phyloP scores from a whole-genome alignment of 148 eudicot species.

The Amaranthus hypochondriacus region DNA sequence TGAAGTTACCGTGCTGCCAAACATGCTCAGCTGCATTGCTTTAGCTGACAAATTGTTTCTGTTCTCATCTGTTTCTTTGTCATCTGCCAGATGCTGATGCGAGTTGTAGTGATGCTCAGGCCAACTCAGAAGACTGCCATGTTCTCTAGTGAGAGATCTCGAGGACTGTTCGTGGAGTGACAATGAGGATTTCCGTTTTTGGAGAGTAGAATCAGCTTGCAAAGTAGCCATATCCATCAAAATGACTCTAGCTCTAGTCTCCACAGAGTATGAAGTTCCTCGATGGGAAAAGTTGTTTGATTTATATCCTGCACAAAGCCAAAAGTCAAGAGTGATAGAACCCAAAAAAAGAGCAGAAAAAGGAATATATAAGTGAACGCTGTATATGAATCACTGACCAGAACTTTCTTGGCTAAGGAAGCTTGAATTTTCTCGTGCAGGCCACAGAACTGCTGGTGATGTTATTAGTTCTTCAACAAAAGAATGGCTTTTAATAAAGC shows the following conservation, averaged over 20 bases:
- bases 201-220: slow-evolving; percentile 45
- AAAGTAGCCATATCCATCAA: slow-evolving; percentile 54
- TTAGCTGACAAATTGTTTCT: slow-evolving; percentile 50
- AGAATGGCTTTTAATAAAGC: slow-evolving; percentile 56
- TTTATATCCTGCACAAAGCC: slow-evolving; percentile 31
- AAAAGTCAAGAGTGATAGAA: neutral
- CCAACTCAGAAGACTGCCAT: slow-evolving; percentile 76
- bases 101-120: slow-evolving; percentile 48
- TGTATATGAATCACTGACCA: slow-evolving; percentile 32
- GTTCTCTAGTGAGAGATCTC: slow-evolving; percentile 44
- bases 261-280: slow-evolving; percentile 50
- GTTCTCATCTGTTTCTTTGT: slow-evolving; percentile 20
- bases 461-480: slow-evolving; percentile 52
- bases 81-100: slow-evolving; percentile 26
- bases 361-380: neutral
- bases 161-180: slow-evolving; percentile 49
- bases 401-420: slow-evolving; percentile 45
- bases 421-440: slow-evolving; percentile 38
- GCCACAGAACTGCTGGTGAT: slow-evolving; percentile 63
- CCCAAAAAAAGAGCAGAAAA: slow-evolving; percentile 9
- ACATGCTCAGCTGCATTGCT: slow-evolving; percentile 80
- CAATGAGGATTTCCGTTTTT: slow-evolving; percentile 56
- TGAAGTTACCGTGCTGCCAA: slow-evolving; percentile 66
- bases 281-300: slow-evolving; percentile 48
- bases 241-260: slow-evolving; percentile 73